Percentiles rank a stretch among this genome's conserved stretches.
These are phyloP conservation scores for Ambrosia trifida DNA, from an alignment of 129 eudicot species.

Conservation along the genomic window DNA sequence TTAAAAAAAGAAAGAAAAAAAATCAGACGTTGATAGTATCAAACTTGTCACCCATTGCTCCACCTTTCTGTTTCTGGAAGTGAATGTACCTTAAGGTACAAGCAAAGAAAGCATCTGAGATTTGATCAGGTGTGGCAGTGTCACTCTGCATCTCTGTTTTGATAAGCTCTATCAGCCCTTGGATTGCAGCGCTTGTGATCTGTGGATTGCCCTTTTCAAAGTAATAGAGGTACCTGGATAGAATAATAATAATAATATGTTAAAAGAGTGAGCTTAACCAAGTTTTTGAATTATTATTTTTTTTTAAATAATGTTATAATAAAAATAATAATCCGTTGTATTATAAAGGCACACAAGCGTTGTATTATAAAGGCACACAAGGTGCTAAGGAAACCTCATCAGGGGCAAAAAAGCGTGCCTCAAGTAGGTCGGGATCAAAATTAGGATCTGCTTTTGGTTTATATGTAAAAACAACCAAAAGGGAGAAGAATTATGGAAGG, in stretches of 20 bases:
- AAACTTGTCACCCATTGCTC: conserved; percentile 86
- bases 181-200: conserved; percentile 75
- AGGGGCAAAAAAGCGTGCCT: too few relatives aligned
- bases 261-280: neutral
- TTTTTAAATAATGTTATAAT: neutral
- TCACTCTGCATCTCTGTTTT: conserved; percentile 92
- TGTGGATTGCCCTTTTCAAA: conserved; percentile 94
- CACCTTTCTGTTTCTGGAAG: conserved; percentile 96
- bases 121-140: conserved; percentile 50
- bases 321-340: neutral
- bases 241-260: neutral
- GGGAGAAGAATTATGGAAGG: too few relatives aligned
- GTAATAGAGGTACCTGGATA: conserved; percentile 75
- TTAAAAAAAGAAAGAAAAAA: neutral
- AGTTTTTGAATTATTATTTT: neutral
- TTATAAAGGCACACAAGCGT: too few relatives aligned
- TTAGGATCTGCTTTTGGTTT: too few relatives aligned
- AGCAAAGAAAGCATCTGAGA: conserved; percentile 80
- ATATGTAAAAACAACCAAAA: too few relatives aligned
- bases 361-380: too few relatives aligned
- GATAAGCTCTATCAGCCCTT: conserved; percentile 81
- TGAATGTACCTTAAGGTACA: conserved; percentile 87
- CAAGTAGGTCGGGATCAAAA: too few relatives aligned
- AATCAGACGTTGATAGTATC: conserved; percentile 64
- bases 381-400: too few relatives aligned